A percentile compares a stretch with the other conserved stretches of the same genome.
Evolutionary conservation across 176 grass and related monocot genomes (phyloP).

Genomic region (sorghum (Sorghum bicolor)): DNA sequence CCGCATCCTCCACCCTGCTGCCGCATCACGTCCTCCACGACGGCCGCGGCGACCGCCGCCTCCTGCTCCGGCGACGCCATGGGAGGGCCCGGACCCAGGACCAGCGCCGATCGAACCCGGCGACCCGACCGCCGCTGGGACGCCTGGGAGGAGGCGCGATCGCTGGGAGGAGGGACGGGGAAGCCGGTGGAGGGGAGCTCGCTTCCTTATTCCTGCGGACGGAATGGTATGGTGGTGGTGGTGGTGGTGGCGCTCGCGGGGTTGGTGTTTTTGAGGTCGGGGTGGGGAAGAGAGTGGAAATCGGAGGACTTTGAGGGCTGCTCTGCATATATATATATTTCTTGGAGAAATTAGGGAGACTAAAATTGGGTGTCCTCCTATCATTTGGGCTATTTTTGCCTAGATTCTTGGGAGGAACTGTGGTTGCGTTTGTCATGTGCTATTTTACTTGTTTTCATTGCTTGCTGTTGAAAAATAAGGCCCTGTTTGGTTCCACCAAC

Average conservation of each 20-base stretch:
- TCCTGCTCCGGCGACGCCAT: slow-evolving; percentile 43
- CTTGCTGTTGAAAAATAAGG: neutral
- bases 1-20: neutral
- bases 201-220: neutral
- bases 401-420: slow-evolving; percentile 8
- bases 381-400: slow-evolving; percentile 24
- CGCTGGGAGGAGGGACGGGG: neutral
- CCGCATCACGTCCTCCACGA: slow-evolving; percentile 24
- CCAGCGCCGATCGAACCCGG: slow-evolving; percentile 24
- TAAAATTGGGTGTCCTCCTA: slow-evolving; percentile 39
- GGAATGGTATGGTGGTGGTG: slow-evolving; percentile 2
- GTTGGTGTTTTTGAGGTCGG: slow-evolving; percentile 30
- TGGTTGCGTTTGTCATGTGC: neutral
- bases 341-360: slow-evolving; percentile 25
- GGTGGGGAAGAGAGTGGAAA: slow-evolving; percentile 29
- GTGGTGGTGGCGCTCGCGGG: slow-evolving; percentile 39
- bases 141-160: slow-evolving; percentile 1
- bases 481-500: too few species aligned
- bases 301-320: neutral
- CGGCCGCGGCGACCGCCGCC: slow-evolving; percentile 27
- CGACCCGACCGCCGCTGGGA: slow-evolving; percentile 21
- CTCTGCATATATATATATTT: slow-evolving; percentile 27
- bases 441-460: slow-evolving; percentile 11
- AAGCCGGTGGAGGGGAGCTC: slow-evolving; percentile 23
- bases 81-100: slow-evolving; percentile 11